These are phyloP conservation scores for Emmonsiellopsis sp. DNA, from an alignment of 2,329 filamentous ascomycete species.

Conservation along the genomic window DNA sequence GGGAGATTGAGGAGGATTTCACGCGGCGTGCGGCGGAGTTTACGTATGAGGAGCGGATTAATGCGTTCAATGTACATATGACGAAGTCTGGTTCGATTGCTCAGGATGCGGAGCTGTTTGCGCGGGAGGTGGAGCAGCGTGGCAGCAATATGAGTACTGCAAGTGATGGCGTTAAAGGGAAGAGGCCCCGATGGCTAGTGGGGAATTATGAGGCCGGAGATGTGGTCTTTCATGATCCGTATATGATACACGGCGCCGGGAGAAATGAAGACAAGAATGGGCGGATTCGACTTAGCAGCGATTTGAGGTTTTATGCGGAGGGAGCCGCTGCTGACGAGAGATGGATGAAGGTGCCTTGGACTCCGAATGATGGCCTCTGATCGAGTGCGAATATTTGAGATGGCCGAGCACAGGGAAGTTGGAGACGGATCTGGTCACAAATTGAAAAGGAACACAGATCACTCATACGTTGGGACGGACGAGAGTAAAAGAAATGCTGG, in stretches of 20 bases:
- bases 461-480: no score
- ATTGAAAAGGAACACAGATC: no score
- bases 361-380: conserved; percentile 25
- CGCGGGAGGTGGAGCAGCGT: conserved; percentile 9
- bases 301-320: conserved; percentile 35
- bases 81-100: conserved; percentile 18
- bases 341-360: conserved; percentile 30
- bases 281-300: conserved; percentile 33
- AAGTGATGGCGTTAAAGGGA: neutral
- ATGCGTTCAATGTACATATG: conserved; percentile 25
- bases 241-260: conserved; percentile 32
- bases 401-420: no score
- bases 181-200: conserved; percentile 20
- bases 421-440: no score
- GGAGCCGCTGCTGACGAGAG: conserved; percentile 24
- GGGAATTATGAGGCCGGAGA: conserved; percentile 31
- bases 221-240: conserved; percentile 38
- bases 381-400: no score
- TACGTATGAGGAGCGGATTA: conserved; percentile 23
- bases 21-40: conserved; percentile 17
- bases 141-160: neutral
- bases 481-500: no score
- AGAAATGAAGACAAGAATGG: conserved; percentile 33
- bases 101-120: conserved; percentile 17
- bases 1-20: conserved; percentile 33